Conservation (phyloP, 208 protist species). For the Porcisia deanei region DNA sequence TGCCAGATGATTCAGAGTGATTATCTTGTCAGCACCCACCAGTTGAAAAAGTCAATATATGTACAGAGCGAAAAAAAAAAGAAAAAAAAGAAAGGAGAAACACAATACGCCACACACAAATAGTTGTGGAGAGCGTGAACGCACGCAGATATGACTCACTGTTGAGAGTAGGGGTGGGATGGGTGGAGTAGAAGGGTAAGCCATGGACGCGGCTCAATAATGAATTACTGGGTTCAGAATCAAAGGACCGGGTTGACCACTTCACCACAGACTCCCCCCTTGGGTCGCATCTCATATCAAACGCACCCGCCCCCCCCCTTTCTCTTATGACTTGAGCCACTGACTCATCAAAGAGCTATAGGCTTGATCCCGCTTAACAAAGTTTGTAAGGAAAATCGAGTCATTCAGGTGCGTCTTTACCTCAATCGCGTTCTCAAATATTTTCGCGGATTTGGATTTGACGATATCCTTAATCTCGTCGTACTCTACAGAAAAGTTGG, state of each 20-base stretch:
- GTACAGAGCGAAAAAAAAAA: background rate
- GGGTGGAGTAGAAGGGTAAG: background rate
- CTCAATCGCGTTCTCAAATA: slow-evolving; percentile 72
- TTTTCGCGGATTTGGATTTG: slow-evolving; percentile 64
- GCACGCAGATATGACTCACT: background rate
- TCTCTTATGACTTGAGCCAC: slow-evolving; percentile 62
- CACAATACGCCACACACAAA: background rate
- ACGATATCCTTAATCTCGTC: slow-evolving; percentile 84
- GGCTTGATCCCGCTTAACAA: slow-evolving; percentile 71
- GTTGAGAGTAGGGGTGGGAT: no score
- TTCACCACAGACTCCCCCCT: background rate
- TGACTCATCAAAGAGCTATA: slow-evolving; percentile 74
- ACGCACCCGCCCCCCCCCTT: background rate
- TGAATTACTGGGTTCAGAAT: background rate
- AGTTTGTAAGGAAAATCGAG: slow-evolving; percentile 59
- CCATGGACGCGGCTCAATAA: background rate
- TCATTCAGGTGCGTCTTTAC: slow-evolving; percentile 71
- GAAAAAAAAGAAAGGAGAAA: background rate
- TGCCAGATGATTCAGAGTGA: background rate
- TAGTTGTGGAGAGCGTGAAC: background rate
- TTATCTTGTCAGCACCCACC: background rate
- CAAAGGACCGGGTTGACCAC: background rate
- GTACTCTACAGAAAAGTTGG: slow-evolving; percentile 70
- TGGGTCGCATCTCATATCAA: background rate
- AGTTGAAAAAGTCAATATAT: background rate